Base-by-base conservation (phyloP, 2,329 filamentous ascomycete genomes). In the Pyrenophora seminiperda region DNA sequence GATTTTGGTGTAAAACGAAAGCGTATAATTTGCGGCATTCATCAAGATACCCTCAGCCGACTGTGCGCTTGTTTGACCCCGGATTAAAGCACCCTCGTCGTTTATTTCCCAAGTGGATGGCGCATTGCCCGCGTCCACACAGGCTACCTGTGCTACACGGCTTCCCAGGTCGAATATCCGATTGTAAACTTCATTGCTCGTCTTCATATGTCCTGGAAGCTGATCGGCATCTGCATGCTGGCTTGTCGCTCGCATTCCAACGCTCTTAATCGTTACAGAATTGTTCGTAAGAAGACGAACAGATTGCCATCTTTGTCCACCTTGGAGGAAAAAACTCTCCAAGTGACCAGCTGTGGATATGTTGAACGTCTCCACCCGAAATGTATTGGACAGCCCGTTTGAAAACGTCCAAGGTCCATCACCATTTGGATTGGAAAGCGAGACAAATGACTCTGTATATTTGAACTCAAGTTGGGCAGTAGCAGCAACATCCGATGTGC, bases 261-360 rank as follows among this genome's bases (percentile, higher is more conserved):
- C 48, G 1, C 49, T 39, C 4, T 50, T 56, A 41, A 78, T 65
- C 0, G 57, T 63, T 3, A 77, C 50, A 2, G 61, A 62, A 1
- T 59, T 63, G 17, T 73, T 63, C 0, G 69, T 73, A 14, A 77
- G 56, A 0, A 77, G 59, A 2, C 63, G 61, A 18, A 76, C 57
- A 0, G 72, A 68, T 49, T 76, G 66, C 75, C 75, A 78, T 53
- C 71, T 58, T 53, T 75, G 73, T 0, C 72, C 74, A 3, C 75
- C 76, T 54, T 77, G 75, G 0, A 76, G 47, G 30, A 77, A 68
- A 15, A 64, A 72, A 1, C 67, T 71, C 6, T 70, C 47, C 0
- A 68, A 17, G 2, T 52, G 43, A 2, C 75, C 73, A 1, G 42
- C 7, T 0, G 49, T 34, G 0, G 68, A 73, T n/a, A 76, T 30